phyloP scores from a whole-genome alignment of 2,329 filamentous ascomycete genomes.

The Thelonectria discophora region DNA sequence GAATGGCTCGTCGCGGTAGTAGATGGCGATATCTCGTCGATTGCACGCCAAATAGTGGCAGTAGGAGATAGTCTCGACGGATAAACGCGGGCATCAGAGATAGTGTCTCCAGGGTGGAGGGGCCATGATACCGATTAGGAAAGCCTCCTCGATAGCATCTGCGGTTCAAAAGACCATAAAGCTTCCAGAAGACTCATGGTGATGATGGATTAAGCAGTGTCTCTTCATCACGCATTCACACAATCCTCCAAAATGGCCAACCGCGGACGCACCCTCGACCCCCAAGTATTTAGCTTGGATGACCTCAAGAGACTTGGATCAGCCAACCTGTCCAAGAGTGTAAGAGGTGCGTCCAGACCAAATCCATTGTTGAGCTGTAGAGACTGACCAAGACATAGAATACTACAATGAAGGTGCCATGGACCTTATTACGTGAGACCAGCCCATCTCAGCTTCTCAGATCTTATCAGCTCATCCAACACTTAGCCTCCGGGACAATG shows the following conservation, averaged over 20 bases:
- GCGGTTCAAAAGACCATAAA: constrained; percentile 21
- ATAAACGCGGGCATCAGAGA: constrained; percentile 7
- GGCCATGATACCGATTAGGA: constrained; percentile 9
- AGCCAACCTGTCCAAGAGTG: constrained; percentile 14
- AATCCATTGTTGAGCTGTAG: not conserved
- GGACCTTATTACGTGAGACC: not conserved
- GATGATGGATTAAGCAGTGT: not conserved
- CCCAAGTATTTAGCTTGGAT: constrained; percentile 20
- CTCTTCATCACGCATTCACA: not conserved
- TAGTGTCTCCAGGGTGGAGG: constrained; percentile 13
- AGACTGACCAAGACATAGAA: not conserved
- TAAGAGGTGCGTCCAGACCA: not conserved
- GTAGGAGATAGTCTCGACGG: not conserved
- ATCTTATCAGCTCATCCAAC: not conserved
- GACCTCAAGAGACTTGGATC: constrained; percentile 26
- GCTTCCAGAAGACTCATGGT: not conserved
- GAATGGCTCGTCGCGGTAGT: constrained; percentile 1
- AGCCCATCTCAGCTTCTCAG: not conserved
- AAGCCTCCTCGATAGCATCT: constrained; percentile 11
- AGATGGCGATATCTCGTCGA: constrained; percentile 14
- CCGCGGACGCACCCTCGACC: constrained; percentile 24
- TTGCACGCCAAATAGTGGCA: constrained; percentile 8
- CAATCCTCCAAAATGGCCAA: constrained; percentile 19
- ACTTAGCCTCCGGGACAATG: constrained; percentile 26
- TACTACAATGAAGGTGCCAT: constrained; percentile 23